Conservation (phyloP, 208 protist genomes). For the Acanthamoeba rhysodes region DNA sequence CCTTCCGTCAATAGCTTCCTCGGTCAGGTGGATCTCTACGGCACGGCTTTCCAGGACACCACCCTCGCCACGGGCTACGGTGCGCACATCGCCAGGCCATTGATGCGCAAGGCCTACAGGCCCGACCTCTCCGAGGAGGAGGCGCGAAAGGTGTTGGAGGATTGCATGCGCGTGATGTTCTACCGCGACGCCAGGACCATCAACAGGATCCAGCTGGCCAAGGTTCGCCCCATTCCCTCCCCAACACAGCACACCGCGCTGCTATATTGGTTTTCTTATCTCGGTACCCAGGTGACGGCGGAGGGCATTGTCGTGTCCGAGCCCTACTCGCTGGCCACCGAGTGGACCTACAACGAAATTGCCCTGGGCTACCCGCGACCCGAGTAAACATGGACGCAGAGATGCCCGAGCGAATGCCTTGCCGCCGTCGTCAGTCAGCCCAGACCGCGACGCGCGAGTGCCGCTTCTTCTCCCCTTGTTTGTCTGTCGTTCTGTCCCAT, state of each 20-base stretch:
- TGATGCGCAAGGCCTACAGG: conserved; percentile 93
- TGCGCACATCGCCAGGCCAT: conserved; percentile 95
- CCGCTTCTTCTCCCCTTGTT: not conserved
- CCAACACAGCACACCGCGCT: not conserved
- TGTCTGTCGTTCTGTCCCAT: not conserved
- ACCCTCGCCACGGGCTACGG: conserved; percentile 97
- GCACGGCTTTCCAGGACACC: conserved; percentile 95
- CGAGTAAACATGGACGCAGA: not conserved
- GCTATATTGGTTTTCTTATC: conserved; percentile 87
- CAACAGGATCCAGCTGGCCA: conserved; percentile 92
- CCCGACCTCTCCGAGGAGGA: conserved; percentile 93
- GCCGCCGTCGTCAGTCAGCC: too few relatives aligned
- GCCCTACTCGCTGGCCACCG: conserved; percentile 95
- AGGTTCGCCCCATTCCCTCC: not conserved
- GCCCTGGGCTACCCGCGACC: conserved; percentile 44
- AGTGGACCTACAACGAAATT: conserved; percentile 91
- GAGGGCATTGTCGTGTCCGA: conserved; percentile 92
- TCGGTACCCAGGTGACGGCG: conserved; percentile 81
- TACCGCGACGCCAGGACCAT: conserved; percentile 98
- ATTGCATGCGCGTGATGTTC: conserved; percentile 96
- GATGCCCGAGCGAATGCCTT: not conserved
- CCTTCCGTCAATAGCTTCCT: conserved; percentile 90
- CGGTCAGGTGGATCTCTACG: conserved; percentile 96
- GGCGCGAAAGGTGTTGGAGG: conserved; percentile 93
- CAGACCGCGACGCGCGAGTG: too few relatives aligned